phyloP scores from a whole-genome alignment of 352 stramenopile genomes.

The Globisporangium canariense region DNA sequence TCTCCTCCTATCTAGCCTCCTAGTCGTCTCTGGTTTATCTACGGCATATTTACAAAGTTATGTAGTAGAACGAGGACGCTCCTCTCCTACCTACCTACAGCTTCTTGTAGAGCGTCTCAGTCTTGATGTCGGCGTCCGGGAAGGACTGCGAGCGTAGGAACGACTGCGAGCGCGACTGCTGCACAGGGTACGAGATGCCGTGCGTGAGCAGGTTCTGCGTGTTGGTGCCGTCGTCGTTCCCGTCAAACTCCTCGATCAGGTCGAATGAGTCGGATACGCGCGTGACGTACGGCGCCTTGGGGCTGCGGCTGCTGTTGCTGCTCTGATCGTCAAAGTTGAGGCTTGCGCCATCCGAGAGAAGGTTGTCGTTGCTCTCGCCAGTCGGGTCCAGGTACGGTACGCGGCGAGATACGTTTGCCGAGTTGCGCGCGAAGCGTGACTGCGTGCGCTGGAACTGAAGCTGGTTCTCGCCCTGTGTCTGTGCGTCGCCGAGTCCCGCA shows the following conservation, averaged over 20 bases:
- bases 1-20: not conserved
- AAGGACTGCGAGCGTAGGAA: conserved; percentile 75
- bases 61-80: not conserved
- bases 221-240: conserved; percentile 27
- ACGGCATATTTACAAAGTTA: not conserved
- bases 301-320: conserved; percentile 13
- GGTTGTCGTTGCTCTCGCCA: conserved; percentile 6
- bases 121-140: conserved; percentile 65
- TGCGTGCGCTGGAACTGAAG: conserved; percentile 45
- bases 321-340: conserved; percentile 25
- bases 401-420: conserved; percentile 8
- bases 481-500: conserved; percentile 22
- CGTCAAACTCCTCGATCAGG: conserved; percentile 49
- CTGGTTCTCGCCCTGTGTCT: conserved; percentile 21
- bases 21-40: not conserved
- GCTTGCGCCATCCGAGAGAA: conserved; percentile 13
- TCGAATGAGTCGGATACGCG: conserved; percentile 47
- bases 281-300: conserved; percentile 20
- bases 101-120: conserved; percentile 50
- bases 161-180: conserved; percentile 58
- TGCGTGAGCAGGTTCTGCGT: conserved; percentile 36
- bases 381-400: conserved; percentile 13
- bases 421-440: conserved; percentile 45
- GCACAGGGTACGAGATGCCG: conserved; percentile 45
- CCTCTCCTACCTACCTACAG: conserved; percentile 22